phyloP scores from a whole-genome alignment of 192 early-diverging fungal genomes.

The Spinellus fusiger region DNA sequence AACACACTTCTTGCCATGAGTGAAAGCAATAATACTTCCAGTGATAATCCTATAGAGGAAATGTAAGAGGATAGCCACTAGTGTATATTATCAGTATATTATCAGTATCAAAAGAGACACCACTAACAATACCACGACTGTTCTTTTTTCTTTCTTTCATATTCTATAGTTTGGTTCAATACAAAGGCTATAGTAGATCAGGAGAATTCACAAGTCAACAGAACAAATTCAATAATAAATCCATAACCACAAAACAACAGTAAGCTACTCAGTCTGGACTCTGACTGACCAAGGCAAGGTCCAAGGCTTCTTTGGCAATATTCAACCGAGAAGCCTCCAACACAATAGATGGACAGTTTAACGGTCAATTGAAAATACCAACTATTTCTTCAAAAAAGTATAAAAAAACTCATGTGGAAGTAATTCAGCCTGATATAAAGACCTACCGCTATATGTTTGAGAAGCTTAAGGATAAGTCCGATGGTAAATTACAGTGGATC shows the following conservation, averaged over 20 bases:
- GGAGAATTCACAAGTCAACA: not conserved
- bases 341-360: conserved; percentile 50
- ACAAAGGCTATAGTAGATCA: too few species aligned
- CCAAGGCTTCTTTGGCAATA: conserved; percentile 26
- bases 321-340: conserved; percentile 37
- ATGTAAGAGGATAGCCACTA: too few species aligned
- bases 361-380: conserved; percentile 44
- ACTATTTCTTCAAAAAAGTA: not conserved
- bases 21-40: too few species aligned
- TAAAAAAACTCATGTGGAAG: conserved; percentile 3
- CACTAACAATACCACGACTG: too few species aligned
- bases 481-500: conserved; percentile 27
- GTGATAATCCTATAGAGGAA: too few species aligned
- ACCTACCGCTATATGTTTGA: conserved; percentile 81
- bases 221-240: not conserved
- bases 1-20: too few species aligned
- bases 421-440: conserved; percentile 40
- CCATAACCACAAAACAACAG: not conserved
- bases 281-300: not conserved
- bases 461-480: conserved; percentile 58
- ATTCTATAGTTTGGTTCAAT: conserved; percentile 8
- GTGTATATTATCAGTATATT: too few species aligned
- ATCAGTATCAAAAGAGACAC: too few species aligned
- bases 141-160: not conserved
- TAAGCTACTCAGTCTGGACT: not conserved